Percentiles rank a stretch among this genome's conserved stretches.
Evolutionary conservation across 768 basidiomycete species (phyloP).

Genomic region (Podaxis rugospora): DNA sequence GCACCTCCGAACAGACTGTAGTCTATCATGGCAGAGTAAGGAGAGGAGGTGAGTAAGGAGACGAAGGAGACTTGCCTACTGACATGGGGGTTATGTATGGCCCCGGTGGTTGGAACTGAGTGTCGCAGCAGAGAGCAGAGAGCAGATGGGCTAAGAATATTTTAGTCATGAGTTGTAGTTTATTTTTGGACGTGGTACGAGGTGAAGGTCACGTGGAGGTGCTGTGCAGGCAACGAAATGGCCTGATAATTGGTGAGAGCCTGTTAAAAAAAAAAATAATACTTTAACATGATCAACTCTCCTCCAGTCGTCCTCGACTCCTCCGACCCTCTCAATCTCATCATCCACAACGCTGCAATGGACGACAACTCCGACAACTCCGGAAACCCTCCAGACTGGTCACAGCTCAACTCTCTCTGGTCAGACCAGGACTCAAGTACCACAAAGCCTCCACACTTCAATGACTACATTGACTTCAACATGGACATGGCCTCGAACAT

Average conservation of each 20-base stretch:
- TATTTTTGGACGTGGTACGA: slow-evolving; percentile 10
- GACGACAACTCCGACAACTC: slow-evolving; percentile 25
- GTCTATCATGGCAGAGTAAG: slow-evolving; percentile 35
- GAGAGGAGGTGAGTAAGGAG: neutral
- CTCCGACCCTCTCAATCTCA: slow-evolving; percentile 54
- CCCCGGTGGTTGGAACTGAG: neutral
- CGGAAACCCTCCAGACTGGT: slow-evolving; percentile 45
- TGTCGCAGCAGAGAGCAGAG: neutral
- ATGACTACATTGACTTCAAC: slow-evolving; percentile 30
- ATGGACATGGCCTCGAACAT: slow-evolving; percentile 29
- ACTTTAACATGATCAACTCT: neutral
- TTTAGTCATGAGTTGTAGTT: neutral
- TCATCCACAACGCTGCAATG: slow-evolving; percentile 41
- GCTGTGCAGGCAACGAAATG: neutral
- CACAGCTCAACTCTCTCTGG: slow-evolving; percentile 49
- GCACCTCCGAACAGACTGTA: slow-evolving; percentile 83
- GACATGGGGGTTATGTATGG: neutral
- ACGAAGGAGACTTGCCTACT: neutral
- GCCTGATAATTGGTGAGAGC: neutral
- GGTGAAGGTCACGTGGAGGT: neutral
- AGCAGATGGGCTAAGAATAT: neutral
- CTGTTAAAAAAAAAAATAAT: no score
- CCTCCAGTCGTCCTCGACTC: slow-evolving; percentile 34
- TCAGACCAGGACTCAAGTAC: slow-evolving; percentile 28
- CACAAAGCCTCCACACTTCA: slow-evolving; percentile 39